Base-by-base conservation (phyloP, 2,329 filamentous ascomycete species). In the Aureobasidium sp. region DNA sequence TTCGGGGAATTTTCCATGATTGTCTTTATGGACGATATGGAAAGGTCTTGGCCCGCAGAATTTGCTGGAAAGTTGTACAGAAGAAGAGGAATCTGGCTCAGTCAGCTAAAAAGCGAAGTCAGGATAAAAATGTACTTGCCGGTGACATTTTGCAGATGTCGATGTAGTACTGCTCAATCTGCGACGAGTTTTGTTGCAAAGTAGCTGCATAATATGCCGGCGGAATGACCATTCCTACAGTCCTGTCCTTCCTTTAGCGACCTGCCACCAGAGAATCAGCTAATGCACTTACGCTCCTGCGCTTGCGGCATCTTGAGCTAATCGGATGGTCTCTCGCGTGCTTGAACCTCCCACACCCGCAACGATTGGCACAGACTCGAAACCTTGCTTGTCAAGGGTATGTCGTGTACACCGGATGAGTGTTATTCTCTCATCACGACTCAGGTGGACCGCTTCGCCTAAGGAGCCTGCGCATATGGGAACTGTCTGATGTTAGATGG, bases 401-500 rank as follows among this genome's bases (percentile, higher is more conserved):
- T 47, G 9, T 37, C 55, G n/a, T 34, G 39, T 48, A 16, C 30
- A 47, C 7, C 30, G 41, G 14, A 59, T 48, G 16, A 59, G 27
- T n/a, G 10, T 48, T 25, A 25, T 13, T 34, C 55, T 41, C 30
- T 59, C 55, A 11, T 59, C 41, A 30, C 42, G 41, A 29, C 41
- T 59, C 41, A 59, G 55, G 32, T 59, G 55, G 16, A 48, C 41
- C 25, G 55, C 55, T 37, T 59, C 55, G n/a, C 55, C 55, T 48
- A 59, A 21, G 8, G 55, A 48, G 36, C 55, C 55, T 11, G 42
- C 42, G 13, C 41, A 47, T 21, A 59, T 42, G 21, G 55, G 55
- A 16, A 59, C 55, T 59, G 42, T 21, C 30, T n/a, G 30, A 27
- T 16, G 11, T 39, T 27, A 45, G 32, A 36, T 55, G 27, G 39